Evolutionary conservation across 2,329 filamentous ascomycete species (phyloP).

Genomic region (Cytospora schulzeri): DNA sequence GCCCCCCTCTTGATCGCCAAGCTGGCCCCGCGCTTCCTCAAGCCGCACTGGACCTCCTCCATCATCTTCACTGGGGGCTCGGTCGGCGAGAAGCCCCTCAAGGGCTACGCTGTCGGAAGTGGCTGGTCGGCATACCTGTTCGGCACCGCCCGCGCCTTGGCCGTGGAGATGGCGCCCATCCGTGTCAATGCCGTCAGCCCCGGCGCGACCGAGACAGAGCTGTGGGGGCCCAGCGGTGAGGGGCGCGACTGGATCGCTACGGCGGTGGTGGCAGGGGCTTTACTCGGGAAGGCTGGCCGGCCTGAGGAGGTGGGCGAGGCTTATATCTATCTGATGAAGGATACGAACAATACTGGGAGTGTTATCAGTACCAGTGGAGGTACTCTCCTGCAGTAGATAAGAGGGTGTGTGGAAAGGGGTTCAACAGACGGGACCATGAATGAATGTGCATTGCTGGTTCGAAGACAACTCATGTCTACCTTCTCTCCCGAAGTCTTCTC

Average conservation of each 20-base stretch:
- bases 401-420: not conserved
- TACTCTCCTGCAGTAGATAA: conserved; percentile 11
- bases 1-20: conserved; percentile 51
- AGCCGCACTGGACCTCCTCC: conserved; percentile 41
- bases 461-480: not conserved
- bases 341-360: conserved; percentile 28
- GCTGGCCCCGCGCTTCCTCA: conserved; percentile 43
- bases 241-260: conserved; percentile 5
- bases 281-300: conserved; percentile 13
- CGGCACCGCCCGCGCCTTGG: conserved; percentile 50
- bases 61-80: conserved; percentile 52
- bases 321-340: conserved; percentile 28
- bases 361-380: conserved; percentile 17
- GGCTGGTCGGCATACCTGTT: conserved; percentile 47
- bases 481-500: no score
- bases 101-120: conserved; percentile 41
- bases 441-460: not conserved
- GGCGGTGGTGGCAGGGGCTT: conserved; percentile 24
- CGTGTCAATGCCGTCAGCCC: conserved; percentile 55
- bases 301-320: conserved; percentile 25
- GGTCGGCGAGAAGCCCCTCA: conserved; percentile 48
- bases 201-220: conserved; percentile 44
- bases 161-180: conserved; percentile 54
- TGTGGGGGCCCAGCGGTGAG: conserved; percentile 37
- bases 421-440: not conserved